A percentile compares a stretch with the other conserved stretches of the same genome.
These are phyloP conservation scores for Phytophthora hibernalis DNA, from an alignment of 352 stramenopile genomes.

Conservation along the genomic window DNA sequence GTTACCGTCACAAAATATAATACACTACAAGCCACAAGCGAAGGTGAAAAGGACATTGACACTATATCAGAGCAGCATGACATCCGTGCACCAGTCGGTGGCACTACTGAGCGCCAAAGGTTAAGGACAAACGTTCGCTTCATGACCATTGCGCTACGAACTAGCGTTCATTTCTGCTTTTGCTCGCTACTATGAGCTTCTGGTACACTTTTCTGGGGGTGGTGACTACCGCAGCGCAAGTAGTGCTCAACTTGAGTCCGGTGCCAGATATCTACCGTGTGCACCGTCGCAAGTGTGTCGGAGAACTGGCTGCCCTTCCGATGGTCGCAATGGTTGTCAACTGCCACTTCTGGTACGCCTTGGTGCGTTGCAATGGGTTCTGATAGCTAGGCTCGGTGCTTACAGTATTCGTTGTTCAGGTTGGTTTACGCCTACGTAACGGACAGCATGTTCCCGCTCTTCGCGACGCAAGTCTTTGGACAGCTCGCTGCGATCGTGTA, in stretches of 20 bases:
- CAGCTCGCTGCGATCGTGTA: conserved; percentile 23
- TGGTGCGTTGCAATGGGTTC: background rate
- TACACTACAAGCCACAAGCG: background rate
- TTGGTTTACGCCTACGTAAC: conserved; percentile 38
- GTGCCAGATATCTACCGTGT: conserved; percentile 23
- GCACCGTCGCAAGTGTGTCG: conserved; percentile 18
- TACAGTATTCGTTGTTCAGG: background rate
- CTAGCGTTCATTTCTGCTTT: conserved; percentile 15
- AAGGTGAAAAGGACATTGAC: background rate
- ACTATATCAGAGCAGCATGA: background rate
- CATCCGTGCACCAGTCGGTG: conserved; percentile 18
- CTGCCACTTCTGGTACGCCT: conserved; percentile 31
- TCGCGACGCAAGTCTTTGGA: conserved; percentile 31
- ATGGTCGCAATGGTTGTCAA: conserved; percentile 31
- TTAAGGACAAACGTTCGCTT: too few relatives aligned
- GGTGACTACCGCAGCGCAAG: conserved; percentile 22
- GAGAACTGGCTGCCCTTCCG: conserved; percentile 24
- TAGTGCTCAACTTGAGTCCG: conserved; percentile 31
- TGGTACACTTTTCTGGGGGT: conserved; percentile 29
- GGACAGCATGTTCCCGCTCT: conserved; percentile 40
- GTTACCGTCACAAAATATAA: background rate
- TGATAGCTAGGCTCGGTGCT: background rate
- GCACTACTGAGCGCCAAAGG: conserved; percentile 4
- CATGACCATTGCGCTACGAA: background rate
- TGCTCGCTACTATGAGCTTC: conserved; percentile 10